A percentile compares a stretch with the other conserved stretches of the same genome.
Conservation (phyloP, 345 rosid species). For the Noccaea bulbosa region DNA sequence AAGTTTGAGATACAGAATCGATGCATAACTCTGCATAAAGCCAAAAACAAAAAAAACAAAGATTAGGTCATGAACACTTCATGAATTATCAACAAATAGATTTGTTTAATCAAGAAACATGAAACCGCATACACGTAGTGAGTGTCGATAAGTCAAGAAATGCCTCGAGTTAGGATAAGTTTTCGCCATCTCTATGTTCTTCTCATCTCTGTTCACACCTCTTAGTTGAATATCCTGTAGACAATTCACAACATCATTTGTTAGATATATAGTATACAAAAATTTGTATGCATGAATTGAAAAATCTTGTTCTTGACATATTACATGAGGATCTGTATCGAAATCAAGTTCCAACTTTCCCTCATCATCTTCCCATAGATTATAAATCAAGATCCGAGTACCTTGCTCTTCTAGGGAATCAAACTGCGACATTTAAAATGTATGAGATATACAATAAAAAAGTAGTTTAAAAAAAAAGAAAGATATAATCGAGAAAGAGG, state of each 20-base stretch:
- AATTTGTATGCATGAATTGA: neutral
- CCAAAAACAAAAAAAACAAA: neutral
- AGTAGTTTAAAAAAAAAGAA: neutral
- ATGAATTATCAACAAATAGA: neutral
- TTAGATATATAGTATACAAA: neutral
- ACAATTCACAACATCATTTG: constrained; percentile 16
- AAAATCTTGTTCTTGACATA: constrained; percentile 3
- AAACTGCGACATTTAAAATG: constrained; percentile 50
- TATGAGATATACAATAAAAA: constrained; percentile 19
- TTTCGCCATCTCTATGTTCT: constrained; percentile 63
- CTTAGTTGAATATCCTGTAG: constrained; percentile 79
- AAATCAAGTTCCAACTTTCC: constrained; percentile 72
- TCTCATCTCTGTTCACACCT: constrained; percentile 70
- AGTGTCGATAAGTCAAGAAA: constrained; percentile 68
- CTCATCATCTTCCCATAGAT: constrained; percentile 85
- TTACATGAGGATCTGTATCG: constrained; percentile 60
- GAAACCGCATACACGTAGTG: constrained; percentile 57
- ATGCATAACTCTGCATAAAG: constrained; percentile 63
- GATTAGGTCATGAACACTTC: neutral
- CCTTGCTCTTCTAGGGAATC: constrained; percentile 53
- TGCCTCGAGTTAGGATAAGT: constrained; percentile 61
- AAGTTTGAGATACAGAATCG: constrained; percentile 74
- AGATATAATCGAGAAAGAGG: neutral
- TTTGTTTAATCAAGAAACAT: neutral
- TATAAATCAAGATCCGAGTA: constrained; percentile 67